Base-by-base conservation (phyloP, 352 stramenopile species). In the Phytopythium delawarense region DNA sequence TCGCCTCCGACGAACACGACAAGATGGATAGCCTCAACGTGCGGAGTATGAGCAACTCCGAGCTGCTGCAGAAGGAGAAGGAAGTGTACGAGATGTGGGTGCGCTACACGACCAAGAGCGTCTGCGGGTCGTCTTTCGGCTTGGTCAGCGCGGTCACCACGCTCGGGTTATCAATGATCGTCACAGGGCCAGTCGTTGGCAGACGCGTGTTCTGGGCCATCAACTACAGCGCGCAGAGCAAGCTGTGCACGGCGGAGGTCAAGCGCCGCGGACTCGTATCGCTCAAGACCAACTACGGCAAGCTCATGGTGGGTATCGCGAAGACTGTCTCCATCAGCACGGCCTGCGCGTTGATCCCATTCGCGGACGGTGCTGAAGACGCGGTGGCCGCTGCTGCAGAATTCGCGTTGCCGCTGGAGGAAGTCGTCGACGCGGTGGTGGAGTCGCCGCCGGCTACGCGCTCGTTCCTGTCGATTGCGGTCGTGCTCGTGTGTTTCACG, bases 91-190 rank as follows among this genome's bases (percentile, higher is more conserved):
- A 44, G 30, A 11, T 28, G 7, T 57, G 18, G 30, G 51, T 57
- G 20, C 51, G 51, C 32, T 57, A 57, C 51, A 45, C 51, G 15
- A 42, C 30, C 25, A 57, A 57, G 30, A 57, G 51, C 20, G 35
- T 25, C 6, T 45, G 23, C 13, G 18, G 32, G 4, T 37, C 7
- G 0, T 9, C 5, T 5, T 45, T 57, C 16, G 51, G 51, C 9
- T 8, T 20, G 51, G 15, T 57, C 28, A 13, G 18, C 11, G 51
- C 51, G 34, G 6, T 30, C 8, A 34, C 30, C 35, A 28, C 51
- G 18, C 18, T 44, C 30, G 51, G 32, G 16, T 1, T 28, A 3
- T 45, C 30, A 2, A n/a, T 28, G 51, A 21, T 57, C 11, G 4
- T 57, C 30, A n/a, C 51, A 12, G 32, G 11, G 20, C 51, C 51